phyloP scores from a whole-genome alignment of 768 basidiomycete species.

The Suillus placidus region DNA sequence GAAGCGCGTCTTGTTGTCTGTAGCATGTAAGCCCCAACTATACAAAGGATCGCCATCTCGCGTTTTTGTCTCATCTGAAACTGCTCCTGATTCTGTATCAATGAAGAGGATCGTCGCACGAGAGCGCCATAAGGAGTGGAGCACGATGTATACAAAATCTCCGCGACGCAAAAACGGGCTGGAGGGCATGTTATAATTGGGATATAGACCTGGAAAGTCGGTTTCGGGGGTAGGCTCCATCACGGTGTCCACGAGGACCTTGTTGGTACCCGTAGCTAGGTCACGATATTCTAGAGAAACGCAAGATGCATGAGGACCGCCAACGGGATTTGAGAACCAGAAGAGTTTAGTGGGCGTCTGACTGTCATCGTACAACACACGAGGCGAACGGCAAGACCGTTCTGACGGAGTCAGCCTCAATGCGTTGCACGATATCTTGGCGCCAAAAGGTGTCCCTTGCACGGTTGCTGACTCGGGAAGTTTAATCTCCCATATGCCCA shows the following conservation, averaged over 20 bases:
- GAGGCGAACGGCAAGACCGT: constrained; percentile 62
- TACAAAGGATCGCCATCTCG: constrained; percentile 28
- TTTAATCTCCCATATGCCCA: constrained; percentile 56
- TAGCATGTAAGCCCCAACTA: constrained; percentile 59
- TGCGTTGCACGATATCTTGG: constrained; percentile 22
- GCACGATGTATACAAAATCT: constrained; percentile 36
- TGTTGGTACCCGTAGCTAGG: constrained; percentile 25
- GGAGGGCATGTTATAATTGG: constrained; percentile 47
- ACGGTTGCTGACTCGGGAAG: constrained; percentile 23
- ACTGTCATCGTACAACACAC: constrained; percentile 38
- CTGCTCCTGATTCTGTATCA: constrained; percentile 40
- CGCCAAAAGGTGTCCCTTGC: constrained; percentile 10
- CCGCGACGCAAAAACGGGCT: constrained; percentile 41
- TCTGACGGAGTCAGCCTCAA: constrained; percentile 46
- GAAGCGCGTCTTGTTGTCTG: constrained; percentile 45
- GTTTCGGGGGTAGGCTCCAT: constrained; percentile 33
- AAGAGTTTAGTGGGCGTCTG: constrained; percentile 37
- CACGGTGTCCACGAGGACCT: constrained; percentile 45
- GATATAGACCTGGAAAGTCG: constrained; percentile 67
- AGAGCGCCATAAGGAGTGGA: constrained; percentile 57
- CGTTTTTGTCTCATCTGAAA: constrained; percentile 36
- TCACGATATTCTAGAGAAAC: constrained; percentile 50
- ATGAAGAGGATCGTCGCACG: constrained; percentile 53
- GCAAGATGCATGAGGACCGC: constrained; percentile 64
- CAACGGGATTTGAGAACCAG: constrained; percentile 57